Base-by-base conservation (phyloP, 169 alveolate genomes). In the Plasmodium reichenowi region DNA sequence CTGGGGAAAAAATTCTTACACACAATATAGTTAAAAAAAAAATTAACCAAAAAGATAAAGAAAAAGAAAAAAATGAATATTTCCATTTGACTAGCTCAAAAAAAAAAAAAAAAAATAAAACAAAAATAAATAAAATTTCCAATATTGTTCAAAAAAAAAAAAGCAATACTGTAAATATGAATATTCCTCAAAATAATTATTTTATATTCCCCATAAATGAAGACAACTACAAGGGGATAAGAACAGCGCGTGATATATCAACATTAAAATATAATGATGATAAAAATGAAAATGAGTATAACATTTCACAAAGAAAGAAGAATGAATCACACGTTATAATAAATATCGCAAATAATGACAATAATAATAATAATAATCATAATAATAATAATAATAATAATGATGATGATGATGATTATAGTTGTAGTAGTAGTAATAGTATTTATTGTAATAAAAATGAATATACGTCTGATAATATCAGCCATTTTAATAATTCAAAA, bases 281-380 rank as follows among this genome's bases (percentile, higher is more conserved):
- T 20, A 68, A 67, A 8, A 48, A 83, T 10, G 9, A 48, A 38
- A 22, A 17, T 26, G 24, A 60, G 2, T n/a, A 13, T 15, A 52
- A 45, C 15, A 56, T 7, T 9, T 47, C 59, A 50, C 26, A 54
- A 6, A 66, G 26, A 22, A 54, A 58, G 20, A 47, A 26, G 12
- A 38, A 15, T n/a, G 70, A 83, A 3, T 20, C 24, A 29, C 45
- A 72, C 59, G 43, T 75, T 2, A 12, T 58, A 26, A 63, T 63
- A 68, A 48, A 83, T 54, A 50, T 83, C 38, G 2, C 59, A 22
- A 45, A 22, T 74, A 32, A 68, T 24, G 45, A 68, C 2, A 8
- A 2, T 13, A 22, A 56, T 56, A 56, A 12, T 56, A 8, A 56
- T 6, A 15, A 56, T 15, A 6, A 56, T 56, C 0, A 56, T 22